These are phyloP conservation scores for Xerocomellus chrysenteron DNA, from an alignment of 768 basidiomycete species.

Conservation along the genomic window DNA sequence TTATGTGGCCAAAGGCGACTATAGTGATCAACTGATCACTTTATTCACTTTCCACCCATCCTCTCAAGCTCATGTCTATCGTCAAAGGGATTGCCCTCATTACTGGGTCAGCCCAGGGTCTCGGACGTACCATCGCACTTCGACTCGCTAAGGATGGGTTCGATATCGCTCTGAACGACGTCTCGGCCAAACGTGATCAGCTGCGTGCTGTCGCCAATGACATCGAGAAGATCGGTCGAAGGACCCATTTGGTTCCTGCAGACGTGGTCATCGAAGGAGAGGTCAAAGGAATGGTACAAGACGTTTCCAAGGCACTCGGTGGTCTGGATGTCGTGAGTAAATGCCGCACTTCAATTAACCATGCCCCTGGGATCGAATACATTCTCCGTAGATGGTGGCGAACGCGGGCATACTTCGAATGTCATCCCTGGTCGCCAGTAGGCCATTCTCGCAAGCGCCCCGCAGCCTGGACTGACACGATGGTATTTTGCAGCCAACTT, in stretches of 20 bases:
- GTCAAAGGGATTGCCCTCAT: slow-evolving; percentile 32
- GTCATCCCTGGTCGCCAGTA: background rate
- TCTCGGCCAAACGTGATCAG: slow-evolving; percentile 15
- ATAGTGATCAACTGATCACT: too few relatives aligned
- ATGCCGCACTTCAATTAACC: too few relatives aligned
- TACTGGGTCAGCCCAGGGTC: slow-evolving; percentile 31
- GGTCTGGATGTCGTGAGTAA: slow-evolving; percentile 8
- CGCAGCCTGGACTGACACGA: background rate
- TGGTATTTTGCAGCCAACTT: background rate
- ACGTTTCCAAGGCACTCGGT: background rate
- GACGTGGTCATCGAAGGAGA: slow-evolving; percentile 9
- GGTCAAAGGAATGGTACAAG: slow-evolving; percentile 8
- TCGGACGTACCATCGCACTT: slow-evolving; percentile 24
- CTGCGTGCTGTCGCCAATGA: slow-evolving; percentile 12
- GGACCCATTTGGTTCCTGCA: slow-evolving; percentile 11
- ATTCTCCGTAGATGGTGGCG: slow-evolving; percentile 11
- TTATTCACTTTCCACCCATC: background rate
- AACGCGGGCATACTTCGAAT: slow-evolving; percentile 4
- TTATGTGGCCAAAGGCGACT: too few relatives aligned
- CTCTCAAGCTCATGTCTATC: slow-evolving; percentile 10
- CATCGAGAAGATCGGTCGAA: slow-evolving; percentile 11
- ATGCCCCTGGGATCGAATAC: too few relatives aligned
- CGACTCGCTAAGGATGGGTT: slow-evolving; percentile 23
- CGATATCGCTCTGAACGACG: slow-evolving; percentile 31
- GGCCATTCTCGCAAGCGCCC: background rate